These are phyloP conservation scores for Trichoderma erinaceum DNA, from an alignment of 495 filamentous ascomycete species.

Conservation along the genomic window DNA sequence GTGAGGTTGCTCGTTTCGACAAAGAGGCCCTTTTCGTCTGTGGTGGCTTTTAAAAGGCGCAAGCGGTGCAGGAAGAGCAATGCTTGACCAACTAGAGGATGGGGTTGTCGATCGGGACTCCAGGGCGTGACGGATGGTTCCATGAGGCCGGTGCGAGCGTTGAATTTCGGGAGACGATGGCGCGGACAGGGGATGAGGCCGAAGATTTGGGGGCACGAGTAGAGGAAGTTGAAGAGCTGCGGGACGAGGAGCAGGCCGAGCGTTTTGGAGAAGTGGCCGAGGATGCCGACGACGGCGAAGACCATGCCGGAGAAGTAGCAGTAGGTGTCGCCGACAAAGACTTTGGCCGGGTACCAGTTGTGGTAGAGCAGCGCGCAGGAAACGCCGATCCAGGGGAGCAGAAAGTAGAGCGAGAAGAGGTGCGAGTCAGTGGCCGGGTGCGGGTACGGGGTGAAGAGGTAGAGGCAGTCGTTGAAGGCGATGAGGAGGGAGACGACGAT, in stretches of 20 bases:
- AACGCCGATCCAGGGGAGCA: constrained; percentile 90
- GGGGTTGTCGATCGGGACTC: constrained; percentile 57
- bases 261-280: constrained; percentile 98
- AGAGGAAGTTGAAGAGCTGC: constrained; percentile 94
- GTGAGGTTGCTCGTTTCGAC: constrained; percentile 85
- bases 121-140: constrained; percentile 82
- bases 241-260: constrained; percentile 84
- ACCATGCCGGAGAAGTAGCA: constrained; percentile 99
- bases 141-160: constrained; percentile 70
- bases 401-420: constrained; percentile 88
- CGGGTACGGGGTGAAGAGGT: constrained; percentile 70
- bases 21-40: constrained; percentile 62
- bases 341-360: constrained; percentile 93
- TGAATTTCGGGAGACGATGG: constrained; percentile 85
- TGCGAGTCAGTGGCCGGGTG: constrained; percentile 96
- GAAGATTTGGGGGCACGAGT: constrained; percentile 87
- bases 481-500: constrained; percentile 82
- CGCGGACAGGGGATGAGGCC: constrained; percentile 84
- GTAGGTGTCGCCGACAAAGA: constrained; percentile 97
- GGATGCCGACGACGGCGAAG: constrained; percentile 91
- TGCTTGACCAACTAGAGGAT: constrained; percentile 48
- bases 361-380: constrained; percentile 79
- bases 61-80: constrained; percentile 61
- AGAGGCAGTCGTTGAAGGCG: constrained; percentile 73
- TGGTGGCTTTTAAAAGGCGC: constrained; percentile 56